These are phyloP conservation scores for Blepharisma undulans DNA, from an alignment of 169 alveolate genomes.

Conservation along the genomic window DNA sequence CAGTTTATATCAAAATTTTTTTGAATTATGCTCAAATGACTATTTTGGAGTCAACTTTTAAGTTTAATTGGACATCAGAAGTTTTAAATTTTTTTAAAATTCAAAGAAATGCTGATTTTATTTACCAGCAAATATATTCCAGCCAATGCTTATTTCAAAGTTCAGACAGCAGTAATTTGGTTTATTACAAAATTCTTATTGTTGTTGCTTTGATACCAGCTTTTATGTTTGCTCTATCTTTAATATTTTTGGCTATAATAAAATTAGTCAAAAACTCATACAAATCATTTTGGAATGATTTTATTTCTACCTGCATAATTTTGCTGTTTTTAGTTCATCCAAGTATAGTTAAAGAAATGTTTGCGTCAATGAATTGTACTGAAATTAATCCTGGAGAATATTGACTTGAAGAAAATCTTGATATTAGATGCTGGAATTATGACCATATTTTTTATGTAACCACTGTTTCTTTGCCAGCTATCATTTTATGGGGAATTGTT, in stretches of 20 bases:
- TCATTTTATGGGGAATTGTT: constrained; percentile 60
- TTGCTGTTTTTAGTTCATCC: constrained; percentile 63
- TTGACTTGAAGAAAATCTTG: constrained; percentile 20
- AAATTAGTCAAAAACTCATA: not conserved
- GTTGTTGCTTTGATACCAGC: not conserved
- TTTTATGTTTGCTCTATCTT: not conserved
- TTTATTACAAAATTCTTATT: not conserved
- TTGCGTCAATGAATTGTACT: constrained; percentile 44
- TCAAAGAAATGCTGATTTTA: not conserved
- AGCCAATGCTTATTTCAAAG: no score
- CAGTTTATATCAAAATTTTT: constrained; percentile 33
- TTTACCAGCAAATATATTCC: not conserved
- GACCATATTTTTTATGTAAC: constrained; percentile 46
- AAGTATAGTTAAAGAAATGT: constrained; percentile 41
- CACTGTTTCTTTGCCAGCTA: constrained; percentile 47
- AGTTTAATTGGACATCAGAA: constrained; percentile 1
- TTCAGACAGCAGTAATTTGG: no score
- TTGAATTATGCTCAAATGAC: not conserved
- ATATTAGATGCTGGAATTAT: constrained; percentile 49
- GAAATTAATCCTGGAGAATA: constrained; percentile 23
- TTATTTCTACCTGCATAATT: constrained; percentile 45
- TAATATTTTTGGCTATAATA: not conserved
- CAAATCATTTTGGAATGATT: not conserved
- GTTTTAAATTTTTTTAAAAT: not conserved
- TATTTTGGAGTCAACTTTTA: not conserved